Evolutionary conservation across 805 yeast species (phyloP).

Genomic region (Kregervanrija fluxuum): DNA sequence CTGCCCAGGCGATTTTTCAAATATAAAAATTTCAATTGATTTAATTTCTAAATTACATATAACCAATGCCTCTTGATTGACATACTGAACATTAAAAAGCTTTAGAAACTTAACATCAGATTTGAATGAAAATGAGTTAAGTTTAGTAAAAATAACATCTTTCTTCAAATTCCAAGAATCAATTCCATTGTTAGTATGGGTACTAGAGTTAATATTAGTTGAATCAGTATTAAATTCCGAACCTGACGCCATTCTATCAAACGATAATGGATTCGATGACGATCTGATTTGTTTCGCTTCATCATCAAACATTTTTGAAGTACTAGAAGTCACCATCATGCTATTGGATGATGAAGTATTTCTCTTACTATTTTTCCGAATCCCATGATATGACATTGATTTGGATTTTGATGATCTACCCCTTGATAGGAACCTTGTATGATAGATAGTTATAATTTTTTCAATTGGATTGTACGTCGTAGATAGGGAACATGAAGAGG

Average conservation of each 20-base stretch:
- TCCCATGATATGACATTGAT: slow-evolving; percentile 9
- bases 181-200: slow-evolving; percentile 4
- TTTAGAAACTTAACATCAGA: slow-evolving; percentile 28
- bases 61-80: slow-evolving; percentile 56
- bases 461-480: slow-evolving; percentile 49
- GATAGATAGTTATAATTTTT: slow-evolving; percentile 44
- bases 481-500: slow-evolving; percentile 37
- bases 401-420: slow-evolving; percentile 13
- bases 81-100: slow-evolving; percentile 33
- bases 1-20: slow-evolving; percentile 29
- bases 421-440: slow-evolving; percentile 37
- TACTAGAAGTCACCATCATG: slow-evolving; percentile 32
- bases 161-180: slow-evolving; percentile 40
- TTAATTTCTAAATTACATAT: slow-evolving; percentile 37
- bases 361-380: slow-evolving; percentile 21
- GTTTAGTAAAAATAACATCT: slow-evolving; percentile 63
- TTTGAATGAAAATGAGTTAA: slow-evolving; percentile 36
- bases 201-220: slow-evolving; percentile 16
- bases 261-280: slow-evolving; percentile 33
- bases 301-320: slow-evolving; percentile 34
- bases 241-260: slow-evolving; percentile 40
- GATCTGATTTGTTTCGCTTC: slow-evolving; percentile 28
- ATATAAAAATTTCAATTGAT: slow-evolving; percentile 45
- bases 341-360: slow-evolving; percentile 20
- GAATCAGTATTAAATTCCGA: slow-evolving; percentile 25